Evolutionary conservation across 1,284 basidiomycete species (phyloP).

Genomic region (Peniophora sp.): DNA sequence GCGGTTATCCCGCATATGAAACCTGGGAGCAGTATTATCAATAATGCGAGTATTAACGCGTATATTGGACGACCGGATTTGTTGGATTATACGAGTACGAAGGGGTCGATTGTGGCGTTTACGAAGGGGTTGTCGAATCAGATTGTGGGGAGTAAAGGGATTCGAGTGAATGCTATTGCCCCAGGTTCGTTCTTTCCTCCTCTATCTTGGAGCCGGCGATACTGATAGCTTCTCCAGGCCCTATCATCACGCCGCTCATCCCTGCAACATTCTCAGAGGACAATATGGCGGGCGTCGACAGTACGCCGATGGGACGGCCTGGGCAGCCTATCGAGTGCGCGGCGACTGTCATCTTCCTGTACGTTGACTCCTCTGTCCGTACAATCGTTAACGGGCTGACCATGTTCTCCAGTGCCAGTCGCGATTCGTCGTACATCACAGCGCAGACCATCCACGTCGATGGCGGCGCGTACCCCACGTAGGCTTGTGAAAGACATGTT

Average conservation of each 20-base stretch:
- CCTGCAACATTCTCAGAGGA: constrained; percentile 40
- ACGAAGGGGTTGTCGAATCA: constrained; percentile 42
- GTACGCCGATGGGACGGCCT: constrained; percentile 38
- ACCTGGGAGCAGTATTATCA: constrained; percentile 27
- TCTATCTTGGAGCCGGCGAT: constrained; percentile 3
- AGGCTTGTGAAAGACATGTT: too few relatives aligned
- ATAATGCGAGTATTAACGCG: constrained; percentile 42
- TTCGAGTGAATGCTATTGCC: constrained; percentile 42
- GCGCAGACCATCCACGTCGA: constrained; percentile 31
- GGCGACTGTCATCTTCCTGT: constrained; percentile 45
- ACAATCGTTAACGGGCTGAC: neutral
- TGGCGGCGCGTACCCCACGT: constrained; percentile 17
- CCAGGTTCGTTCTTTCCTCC: constrained; percentile 24
- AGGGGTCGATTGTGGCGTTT: constrained; percentile 46
- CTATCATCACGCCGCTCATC: constrained; percentile 11
- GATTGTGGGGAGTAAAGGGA: constrained; percentile 40
- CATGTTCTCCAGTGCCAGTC: neutral
- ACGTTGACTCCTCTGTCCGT: constrained; percentile 17
- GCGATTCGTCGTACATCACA: constrained; percentile 10
- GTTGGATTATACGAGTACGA: constrained; percentile 49
- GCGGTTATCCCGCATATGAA: constrained; percentile 30
- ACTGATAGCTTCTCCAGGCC: neutral
- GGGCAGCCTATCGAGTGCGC: constrained; percentile 52
- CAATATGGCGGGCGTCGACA: constrained; percentile 35
- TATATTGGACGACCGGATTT: constrained; percentile 46